Evolutionary conservation across 495 filamentous ascomycete genomes (phyloP), one percentile per base, ranked within the genome.

Genomic region (Xylaria bambusicola): DNA sequence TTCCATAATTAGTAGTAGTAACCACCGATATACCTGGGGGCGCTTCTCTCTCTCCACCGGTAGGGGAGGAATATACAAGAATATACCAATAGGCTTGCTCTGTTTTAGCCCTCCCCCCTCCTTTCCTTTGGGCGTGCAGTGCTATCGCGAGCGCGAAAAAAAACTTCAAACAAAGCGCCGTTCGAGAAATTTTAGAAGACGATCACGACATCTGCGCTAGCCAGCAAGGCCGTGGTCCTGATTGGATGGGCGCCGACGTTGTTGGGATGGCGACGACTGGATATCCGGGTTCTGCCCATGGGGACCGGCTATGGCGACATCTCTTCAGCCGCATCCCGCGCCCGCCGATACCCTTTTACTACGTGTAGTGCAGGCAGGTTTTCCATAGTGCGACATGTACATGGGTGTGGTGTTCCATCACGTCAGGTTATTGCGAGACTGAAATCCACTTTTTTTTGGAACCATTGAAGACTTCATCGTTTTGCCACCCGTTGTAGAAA

Each of bases 161-260:
- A n/a, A n/a, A n/a, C n/a, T n/a, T 15, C 26, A 15, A 24, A 26
- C 18, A 35, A 13, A 58, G 36, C 26, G 35, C 36, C 41, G 42
- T 38, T 46, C 47, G 44, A 64, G 66, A 65, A 66, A 68, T 68
- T 68, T 67, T 64, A 54, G 66, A 69, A 51, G 58, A 45, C 9
- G 65, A 71, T 71, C 72, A 74, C 72, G 70, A 72, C 72, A 74
- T 74, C 72, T 65, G 50, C 70, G 66, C 70, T 72, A 74, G 58
- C 56, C 36, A 35, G 45, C 54, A 60, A 47, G 63, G 45, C 50
- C 56, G 58, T 41, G 26, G 1, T 29, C 45, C 44, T 71, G 64
- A 74, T 74, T 74, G 72, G 70, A 53, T 48, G 27, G 58, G 24
- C 46, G 31, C 27, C 10, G 29, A 17, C 27, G 31, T 35, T 6